Conservation (phyloP, 2,329 filamentous ascomycete genomes). For the Chalaropsis thielavioides region DNA sequence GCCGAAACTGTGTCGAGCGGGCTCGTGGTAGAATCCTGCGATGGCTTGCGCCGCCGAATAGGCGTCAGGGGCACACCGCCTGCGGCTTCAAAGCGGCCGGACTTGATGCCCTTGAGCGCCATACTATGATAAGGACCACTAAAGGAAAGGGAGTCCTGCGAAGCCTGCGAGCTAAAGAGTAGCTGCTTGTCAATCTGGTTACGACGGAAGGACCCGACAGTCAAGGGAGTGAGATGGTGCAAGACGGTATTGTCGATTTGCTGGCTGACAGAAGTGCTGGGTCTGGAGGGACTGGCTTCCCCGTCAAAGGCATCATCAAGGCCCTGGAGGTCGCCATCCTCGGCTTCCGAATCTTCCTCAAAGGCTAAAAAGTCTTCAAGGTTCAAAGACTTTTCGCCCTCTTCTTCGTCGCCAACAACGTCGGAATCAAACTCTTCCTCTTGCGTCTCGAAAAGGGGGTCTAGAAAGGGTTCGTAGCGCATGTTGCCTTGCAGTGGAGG, state of each 20-base stretch:
- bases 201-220: slow-evolving; percentile 65
- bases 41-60: slow-evolving; percentile 42
- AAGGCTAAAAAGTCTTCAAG: slow-evolving; percentile 59
- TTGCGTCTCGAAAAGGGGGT: slow-evolving; percentile 35
- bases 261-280: slow-evolving; percentile 33
- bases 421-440: slow-evolving; percentile 38
- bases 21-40: slow-evolving; percentile 34
- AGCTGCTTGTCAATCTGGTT: slow-evolving; percentile 49
- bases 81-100: slow-evolving; percentile 50
- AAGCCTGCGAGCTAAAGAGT: slow-evolving; percentile 45
- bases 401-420: slow-evolving; percentile 40
- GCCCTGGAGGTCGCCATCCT: slow-evolving; percentile 26
- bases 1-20: slow-evolving; percentile 35
- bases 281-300: slow-evolving; percentile 38
- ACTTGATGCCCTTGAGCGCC: slow-evolving; percentile 47
- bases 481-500: slow-evolving; percentile 34
- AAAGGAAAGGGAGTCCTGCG: slow-evolving; percentile 48
- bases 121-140: slow-evolving; percentile 43
- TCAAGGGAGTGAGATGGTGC: slow-evolving; percentile 49
- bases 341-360: slow-evolving; percentile 39
- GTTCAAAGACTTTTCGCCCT: slow-evolving; percentile 48
- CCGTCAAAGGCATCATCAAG: slow-evolving; percentile 32
- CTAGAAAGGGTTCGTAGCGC: slow-evolving; percentile 57
- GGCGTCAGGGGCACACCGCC: slow-evolving; percentile 51
- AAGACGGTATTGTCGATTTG: slow-evolving; percentile 28